A percentile compares a stretch with the other conserved stretches of the same genome.
Conservation (phyloP, 2,329 filamentous ascomycete species). For the Zalaria sp. region DNA sequence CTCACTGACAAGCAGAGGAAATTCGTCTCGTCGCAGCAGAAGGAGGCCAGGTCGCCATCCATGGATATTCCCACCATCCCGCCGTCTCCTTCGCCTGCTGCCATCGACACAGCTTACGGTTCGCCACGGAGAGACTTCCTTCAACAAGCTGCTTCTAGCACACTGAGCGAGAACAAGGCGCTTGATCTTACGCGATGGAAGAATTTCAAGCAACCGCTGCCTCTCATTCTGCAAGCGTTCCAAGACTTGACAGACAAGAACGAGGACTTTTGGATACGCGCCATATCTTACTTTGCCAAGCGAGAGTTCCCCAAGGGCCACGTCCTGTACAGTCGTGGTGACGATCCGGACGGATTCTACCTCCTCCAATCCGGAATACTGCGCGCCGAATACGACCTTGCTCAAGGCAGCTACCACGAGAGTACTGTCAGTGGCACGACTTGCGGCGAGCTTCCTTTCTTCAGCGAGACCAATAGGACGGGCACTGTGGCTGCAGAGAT, state of each 20-base stretch:
- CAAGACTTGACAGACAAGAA: conserved; percentile 72
- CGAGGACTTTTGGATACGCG: conserved; percentile 90
- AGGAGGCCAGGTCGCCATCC: conserved; percentile 33
- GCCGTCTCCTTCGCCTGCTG: conserved; percentile 1
- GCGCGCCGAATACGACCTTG: conserved; percentile 77
- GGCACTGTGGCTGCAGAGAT: conserved; percentile 75
- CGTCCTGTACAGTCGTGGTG: conserved; percentile 61
- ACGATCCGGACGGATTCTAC: conserved; percentile 72
- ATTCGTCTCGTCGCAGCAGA: conserved; percentile 1
- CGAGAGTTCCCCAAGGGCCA: conserved; percentile 55
- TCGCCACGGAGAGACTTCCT: conserved; percentile 72
- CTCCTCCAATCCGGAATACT: conserved; percentile 81
- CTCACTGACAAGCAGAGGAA: conserved; percentile 18
- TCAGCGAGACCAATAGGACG: conserved; percentile 76
- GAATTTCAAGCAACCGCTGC: conserved; percentile 77
- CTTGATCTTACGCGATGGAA: conserved; percentile 57
- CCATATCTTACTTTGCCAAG: conserved; percentile 59
- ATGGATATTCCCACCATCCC: conserved; percentile 10
- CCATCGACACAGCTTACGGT: conserved; percentile 31
- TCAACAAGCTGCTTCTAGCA: conserved; percentile 61
- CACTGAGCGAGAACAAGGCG: conserved; percentile 45
- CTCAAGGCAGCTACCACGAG: conserved; percentile 79
- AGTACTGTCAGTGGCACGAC: conserved; percentile 89
- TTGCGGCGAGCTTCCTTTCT: conserved; percentile 92
- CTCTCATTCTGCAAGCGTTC: conserved; percentile 90